phyloP scores from a whole-genome alignment of 129 eudicot genomes.

The Erigeron canadensis region DNA sequence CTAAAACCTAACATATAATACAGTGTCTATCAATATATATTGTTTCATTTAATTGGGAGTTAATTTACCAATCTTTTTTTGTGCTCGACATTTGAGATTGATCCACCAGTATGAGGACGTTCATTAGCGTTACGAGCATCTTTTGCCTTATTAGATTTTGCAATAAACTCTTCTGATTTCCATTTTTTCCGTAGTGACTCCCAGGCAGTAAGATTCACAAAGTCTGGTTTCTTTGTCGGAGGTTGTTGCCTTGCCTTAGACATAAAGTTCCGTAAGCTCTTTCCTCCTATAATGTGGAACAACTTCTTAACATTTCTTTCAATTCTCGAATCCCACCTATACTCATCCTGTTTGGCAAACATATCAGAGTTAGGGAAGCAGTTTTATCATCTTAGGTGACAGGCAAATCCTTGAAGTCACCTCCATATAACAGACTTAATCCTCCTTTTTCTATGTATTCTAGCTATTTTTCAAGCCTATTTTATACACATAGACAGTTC shows the following conservation, averaged over 20 bases:
- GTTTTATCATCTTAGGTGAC: too few species aligned
- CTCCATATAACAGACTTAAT: too few species aligned
- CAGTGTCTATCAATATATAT: too few species aligned
- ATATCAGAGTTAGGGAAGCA: too few species aligned
- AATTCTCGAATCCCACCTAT: not conserved
- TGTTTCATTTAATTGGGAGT: too few species aligned
- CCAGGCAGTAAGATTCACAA: conserved; percentile 1
- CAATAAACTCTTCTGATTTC: not conserved
- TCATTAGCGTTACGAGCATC: not conserved
- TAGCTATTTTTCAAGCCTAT: too few species aligned
- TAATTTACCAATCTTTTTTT: not conserved
- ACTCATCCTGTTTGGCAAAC: not conserved
- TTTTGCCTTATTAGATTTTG: not conserved
- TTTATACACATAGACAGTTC: too few species aligned
- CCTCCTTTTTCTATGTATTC: too few species aligned
- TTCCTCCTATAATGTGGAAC: not conserved
- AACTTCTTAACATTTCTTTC: not conserved
- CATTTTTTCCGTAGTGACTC: not conserved
- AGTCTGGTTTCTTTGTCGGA: not conserved
- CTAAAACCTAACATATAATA: too few species aligned
- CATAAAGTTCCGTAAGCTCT: not conserved
- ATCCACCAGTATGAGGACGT: not conserved
- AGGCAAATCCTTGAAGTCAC: too few species aligned
- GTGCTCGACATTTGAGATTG: conserved; percentile 6
- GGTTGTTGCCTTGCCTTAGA: not conserved